Evolutionary conservation across 768 basidiomycete species (phyloP).

Genomic region (Trametes villosa): DNA sequence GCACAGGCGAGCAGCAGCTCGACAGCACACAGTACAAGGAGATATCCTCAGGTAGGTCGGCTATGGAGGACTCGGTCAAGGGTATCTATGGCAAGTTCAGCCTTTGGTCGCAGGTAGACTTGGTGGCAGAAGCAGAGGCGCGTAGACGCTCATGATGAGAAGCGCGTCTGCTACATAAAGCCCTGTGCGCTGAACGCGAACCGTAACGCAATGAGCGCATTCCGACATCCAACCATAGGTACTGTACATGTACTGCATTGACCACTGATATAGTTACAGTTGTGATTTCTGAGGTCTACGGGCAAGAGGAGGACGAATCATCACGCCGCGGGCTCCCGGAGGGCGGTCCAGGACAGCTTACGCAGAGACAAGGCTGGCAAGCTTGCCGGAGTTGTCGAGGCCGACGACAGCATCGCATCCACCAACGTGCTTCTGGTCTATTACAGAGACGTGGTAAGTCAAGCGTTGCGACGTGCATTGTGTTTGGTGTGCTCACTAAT

Average conservation of each 20-base stretch:
- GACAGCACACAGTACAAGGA: too few relatives aligned
- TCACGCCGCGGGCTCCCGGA: not conserved
- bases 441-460: not conserved
- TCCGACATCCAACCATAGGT: too few relatives aligned
- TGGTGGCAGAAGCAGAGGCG: not conserved
- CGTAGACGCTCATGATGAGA: not conserved
- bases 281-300: conserved; percentile 3
- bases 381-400: conserved; percentile 33
- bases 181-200: too few relatives aligned
- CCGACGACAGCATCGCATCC: conserved; percentile 37
- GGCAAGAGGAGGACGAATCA: not conserved
- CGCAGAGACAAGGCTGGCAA: conserved; percentile 27
- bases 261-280: conserved; percentile 3
- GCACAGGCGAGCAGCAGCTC: too few relatives aligned
- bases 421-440: conserved; percentile 59
- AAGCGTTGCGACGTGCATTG: not conserved
- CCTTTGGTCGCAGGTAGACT: too few relatives aligned
- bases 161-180: too few relatives aligned
- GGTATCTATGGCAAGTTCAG: too few relatives aligned
- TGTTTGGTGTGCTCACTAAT: conserved; percentile 50
- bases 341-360: conserved; percentile 12
- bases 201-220: too few relatives aligned
- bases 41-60: too few relatives aligned
- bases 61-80: too few relatives aligned
- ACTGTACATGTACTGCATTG: not conserved